Evolutionary conservation across 495 filamentous ascomycete species (phyloP).

Genomic region (Parmelia sp.): DNA sequence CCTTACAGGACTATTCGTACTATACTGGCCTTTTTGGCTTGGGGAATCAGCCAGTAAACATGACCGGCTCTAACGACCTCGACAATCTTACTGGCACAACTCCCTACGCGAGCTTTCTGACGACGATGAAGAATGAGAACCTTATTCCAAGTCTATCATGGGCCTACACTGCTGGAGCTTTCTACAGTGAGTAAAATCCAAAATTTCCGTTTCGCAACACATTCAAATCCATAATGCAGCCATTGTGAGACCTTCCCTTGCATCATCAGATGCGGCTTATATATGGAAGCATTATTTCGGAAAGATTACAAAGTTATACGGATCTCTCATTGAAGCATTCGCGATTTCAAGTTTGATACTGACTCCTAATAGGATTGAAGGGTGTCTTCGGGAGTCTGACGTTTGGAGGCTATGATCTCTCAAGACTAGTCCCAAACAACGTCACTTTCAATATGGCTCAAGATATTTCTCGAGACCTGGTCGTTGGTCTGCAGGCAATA

Average conservation of each 20-base stretch:
- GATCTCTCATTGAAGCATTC: background rate
- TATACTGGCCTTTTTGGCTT: slow-evolving; percentile 58
- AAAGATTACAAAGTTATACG: background rate
- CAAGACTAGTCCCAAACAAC: slow-evolving; percentile 36
- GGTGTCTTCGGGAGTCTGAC: slow-evolving; percentile 46
- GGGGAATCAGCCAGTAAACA: slow-evolving; percentile 35
- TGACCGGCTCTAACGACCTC: slow-evolving; percentile 14
- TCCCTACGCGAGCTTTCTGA: slow-evolving; percentile 32
- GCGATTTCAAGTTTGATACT: slow-evolving; percentile 5
- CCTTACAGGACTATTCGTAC: slow-evolving; percentile 40
- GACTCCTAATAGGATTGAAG: slow-evolving; percentile 40
- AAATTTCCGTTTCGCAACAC: background rate
- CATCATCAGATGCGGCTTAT: background rate
- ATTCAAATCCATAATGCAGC: background rate
- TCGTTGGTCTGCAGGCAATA: slow-evolving; percentile 45
- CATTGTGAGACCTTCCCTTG: background rate
- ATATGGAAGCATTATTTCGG: background rate
- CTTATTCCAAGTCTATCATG: slow-evolving; percentile 46
- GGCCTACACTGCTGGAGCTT: slow-evolving; percentile 50
- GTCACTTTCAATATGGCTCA: slow-evolving; percentile 44
- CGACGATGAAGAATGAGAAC: slow-evolving; percentile 39
- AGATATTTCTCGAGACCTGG: slow-evolving; percentile 42
- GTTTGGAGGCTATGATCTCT: slow-evolving; percentile 51
- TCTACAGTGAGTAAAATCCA: slow-evolving; percentile 33
- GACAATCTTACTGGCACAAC: background rate